A percentile compares a stretch with the other conserved stretches of the same genome.
Conservation (phyloP, 371 early-diverging fungal species). For the Batkoa obscura region DNA sequence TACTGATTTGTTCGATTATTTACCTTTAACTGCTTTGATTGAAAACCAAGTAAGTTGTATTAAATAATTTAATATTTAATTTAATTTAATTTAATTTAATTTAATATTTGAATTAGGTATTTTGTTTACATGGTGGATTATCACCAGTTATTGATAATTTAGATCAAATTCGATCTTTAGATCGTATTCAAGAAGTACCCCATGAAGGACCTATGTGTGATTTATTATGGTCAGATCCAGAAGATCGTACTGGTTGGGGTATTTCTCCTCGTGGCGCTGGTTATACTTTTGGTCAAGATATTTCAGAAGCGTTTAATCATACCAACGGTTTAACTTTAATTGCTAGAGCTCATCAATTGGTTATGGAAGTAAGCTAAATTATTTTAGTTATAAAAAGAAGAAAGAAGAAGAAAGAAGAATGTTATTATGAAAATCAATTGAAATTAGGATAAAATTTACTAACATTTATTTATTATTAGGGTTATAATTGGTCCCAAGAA, state of each 20-base stretch:
- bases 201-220: conserved; percentile 98
- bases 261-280: conserved; percentile 98
- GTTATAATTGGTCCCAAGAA: conserved; percentile 57
- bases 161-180: conserved; percentile 92
- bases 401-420: no score
- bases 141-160: conserved; percentile 94
- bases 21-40: conserved; percentile 93
- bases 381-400: neutral
- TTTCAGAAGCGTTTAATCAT: conserved; percentile 88
- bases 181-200: conserved; percentile 96
- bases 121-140: conserved; percentile 99
- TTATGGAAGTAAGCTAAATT: conserved; percentile 62
- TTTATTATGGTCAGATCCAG: conserved; percentile 86
- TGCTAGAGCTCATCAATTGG: conserved; percentile 98
- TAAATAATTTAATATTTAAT: neutral
- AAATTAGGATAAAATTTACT: no score
- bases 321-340: conserved; percentile 94
- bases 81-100: no score
- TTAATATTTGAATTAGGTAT: conserved; percentile 18
- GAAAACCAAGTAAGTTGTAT: conserved; percentile 43
- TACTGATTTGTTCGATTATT: conserved; percentile 96
- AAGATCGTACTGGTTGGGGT: conserved; percentile 96
- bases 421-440: no score
- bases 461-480: conserved; percentile 3
- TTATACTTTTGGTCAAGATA: conserved; percentile 94